These are phyloP conservation scores for Luffa acutangula DNA, from an alignment of 306 rosid genomes.

Conservation along the genomic window DNA sequence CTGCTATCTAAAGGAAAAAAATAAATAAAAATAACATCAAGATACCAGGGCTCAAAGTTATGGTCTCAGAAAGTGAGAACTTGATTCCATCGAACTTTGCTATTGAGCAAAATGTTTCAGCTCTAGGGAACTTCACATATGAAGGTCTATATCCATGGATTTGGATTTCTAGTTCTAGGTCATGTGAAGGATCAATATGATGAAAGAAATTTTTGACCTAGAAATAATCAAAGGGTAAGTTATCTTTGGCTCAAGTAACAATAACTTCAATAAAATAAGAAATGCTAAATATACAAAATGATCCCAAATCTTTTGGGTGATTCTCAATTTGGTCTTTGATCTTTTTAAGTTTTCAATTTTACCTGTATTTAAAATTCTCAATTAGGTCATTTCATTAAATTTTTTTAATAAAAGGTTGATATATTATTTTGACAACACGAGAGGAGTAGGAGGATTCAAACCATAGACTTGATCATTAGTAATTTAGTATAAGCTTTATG, in stretches of 20 bases:
- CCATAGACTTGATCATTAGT: too few species aligned
- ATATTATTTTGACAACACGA: too few species aligned
- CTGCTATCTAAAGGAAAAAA: not conserved
- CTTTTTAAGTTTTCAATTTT: not conserved
- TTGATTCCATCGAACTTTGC: conserved; percentile 69
- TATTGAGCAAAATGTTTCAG: conserved; percentile 58
- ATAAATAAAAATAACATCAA: conserved; percentile 30
- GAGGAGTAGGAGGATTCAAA: too few species aligned
- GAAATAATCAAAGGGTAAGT: not conserved
- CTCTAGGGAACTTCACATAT: conserved; percentile 61
- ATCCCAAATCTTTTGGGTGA: not conserved
- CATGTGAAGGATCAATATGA: conserved; percentile 89
- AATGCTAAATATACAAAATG: not conserved
- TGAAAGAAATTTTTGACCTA: conserved; percentile 72
- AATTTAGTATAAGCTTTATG: too few species aligned
- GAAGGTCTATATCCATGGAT: conserved; percentile 55
- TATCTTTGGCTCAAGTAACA: not conserved
- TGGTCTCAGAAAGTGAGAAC: conserved; percentile 55
- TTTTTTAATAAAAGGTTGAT: too few species aligned
- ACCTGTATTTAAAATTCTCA: not conserved
- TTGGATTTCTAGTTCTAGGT: conserved; percentile 57
- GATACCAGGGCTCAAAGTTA: conserved; percentile 41
- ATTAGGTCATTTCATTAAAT: not conserved
- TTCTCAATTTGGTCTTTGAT: not conserved
- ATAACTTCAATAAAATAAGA: conserved; percentile 7